Percentiles rank a stretch among this genome's conserved stretches.
These are phyloP conservation scores for Blastobotrys apis DNA, from an alignment of 1,139 yeast genomes.

Conservation along the genomic window DNA sequence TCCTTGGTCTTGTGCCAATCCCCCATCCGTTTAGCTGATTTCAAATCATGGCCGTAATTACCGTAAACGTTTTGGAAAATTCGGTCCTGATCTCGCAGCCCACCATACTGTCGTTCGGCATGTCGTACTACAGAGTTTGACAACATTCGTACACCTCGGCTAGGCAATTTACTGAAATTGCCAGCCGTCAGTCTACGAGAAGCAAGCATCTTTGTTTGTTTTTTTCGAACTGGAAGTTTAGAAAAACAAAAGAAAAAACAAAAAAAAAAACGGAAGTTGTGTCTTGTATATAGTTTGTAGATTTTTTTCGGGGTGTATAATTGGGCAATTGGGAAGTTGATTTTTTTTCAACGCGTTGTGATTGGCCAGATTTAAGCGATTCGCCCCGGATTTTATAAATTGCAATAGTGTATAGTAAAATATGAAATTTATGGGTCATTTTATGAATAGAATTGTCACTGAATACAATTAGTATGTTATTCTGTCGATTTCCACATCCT, in stretches of 20 bases:
- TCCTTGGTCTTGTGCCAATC: constrained; percentile 92
- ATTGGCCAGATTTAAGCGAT: constrained; percentile 3
- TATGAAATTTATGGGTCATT: too few species aligned
- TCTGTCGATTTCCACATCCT: too few species aligned
- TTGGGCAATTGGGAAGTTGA: not conserved
- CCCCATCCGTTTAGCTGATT: constrained; percentile 72
- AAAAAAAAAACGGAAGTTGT: too few species aligned
- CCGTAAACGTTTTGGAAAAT: constrained; percentile 80
- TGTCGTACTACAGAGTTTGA: constrained; percentile 27
- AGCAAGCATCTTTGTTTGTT: constrained; percentile 1
- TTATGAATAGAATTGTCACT: too few species aligned
- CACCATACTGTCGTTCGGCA: constrained; percentile 59
- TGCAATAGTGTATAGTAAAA: too few species aligned
- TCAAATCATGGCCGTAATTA: constrained; percentile 68
- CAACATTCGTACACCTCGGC: constrained; percentile 9
- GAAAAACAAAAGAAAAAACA: too few species aligned
- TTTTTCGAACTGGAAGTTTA: not conserved
- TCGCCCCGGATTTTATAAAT: too few species aligned
- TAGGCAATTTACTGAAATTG: not conserved
- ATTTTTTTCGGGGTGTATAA: not conserved
- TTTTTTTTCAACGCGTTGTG: constrained; percentile 7
- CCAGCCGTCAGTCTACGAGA: constrained; percentile 1
- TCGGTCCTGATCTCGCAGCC: constrained; percentile 75
- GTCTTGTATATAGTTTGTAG: not conserved
- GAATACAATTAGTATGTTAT: too few species aligned